Evolutionary conservation across 2,329 filamentous ascomycete species (phyloP), one percentile per base, ranked within the genome.

Genomic region (Fusarium decemcellulare): DNA sequence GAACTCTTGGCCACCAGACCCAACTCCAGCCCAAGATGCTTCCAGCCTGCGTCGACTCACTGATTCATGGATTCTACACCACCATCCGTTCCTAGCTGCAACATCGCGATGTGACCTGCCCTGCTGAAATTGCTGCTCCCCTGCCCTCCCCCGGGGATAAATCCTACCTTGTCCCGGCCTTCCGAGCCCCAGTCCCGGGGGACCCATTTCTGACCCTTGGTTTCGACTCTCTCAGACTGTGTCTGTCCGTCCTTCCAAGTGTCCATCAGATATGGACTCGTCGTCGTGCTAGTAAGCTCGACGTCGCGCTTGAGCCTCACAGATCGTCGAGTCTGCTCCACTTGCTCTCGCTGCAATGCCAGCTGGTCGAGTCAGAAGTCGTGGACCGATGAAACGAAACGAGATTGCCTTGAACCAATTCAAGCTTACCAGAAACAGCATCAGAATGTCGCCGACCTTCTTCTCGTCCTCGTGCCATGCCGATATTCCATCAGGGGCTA

Each of bases 41-140:
- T 5, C 23, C 23, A 23, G 23, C 23, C 23, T 23, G 23, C 23
- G 23, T 23, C 23, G 23, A 23, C 23, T 23, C 23, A 23, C 23
- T 23, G 23, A 23, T 23, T 23, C 23, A 23, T 23, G 23, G 23
- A 23, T 23, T 23, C 32, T 34, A 34, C n/a, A 34, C 32, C 32
- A 42, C 27, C 23, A 54, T 27, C 51, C 34, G 27, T 37, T 37
- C 51, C 37, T 43, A 27, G n/a, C 37, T 10, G 42, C 16, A 15
- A 54, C 51, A 42, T 37, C n/a, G 15, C 51, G 51, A 52, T 52
- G 50, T 52, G 50, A 52, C 50, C 50, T 52, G 51, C 51, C 29
- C 51, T 32, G 53, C 42, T 47, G 53, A 56, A 47, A 56, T 56
- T 56, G 29, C 53, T 46, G 23, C 40, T 29, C 29, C 53, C 42